Base-by-base conservation (phyloP, 305 asterid species). In the Rubia tinctorum region DNA sequence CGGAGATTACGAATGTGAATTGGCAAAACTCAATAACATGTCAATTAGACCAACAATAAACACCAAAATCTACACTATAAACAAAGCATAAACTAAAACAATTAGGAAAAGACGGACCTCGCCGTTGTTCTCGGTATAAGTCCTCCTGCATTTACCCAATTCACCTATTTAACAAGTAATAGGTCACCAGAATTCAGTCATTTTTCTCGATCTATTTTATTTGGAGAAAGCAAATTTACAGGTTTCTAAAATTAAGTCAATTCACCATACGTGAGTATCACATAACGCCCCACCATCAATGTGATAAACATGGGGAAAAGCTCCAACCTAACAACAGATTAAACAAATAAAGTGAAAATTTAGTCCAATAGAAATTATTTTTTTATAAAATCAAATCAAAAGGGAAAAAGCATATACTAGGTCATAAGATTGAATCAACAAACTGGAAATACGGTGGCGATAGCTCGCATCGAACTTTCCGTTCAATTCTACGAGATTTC, bases 301-400 rank as follows among this genome's bases (percentile, higher is more conserved):
- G 82, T 90, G 96, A 82, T 94, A 94, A 45, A 59, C 67, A 75
- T 94, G 97, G 75, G 90, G 96, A 81, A 89, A 87, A 22, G 75
- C 84, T 81, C 88, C 92, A 71, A 83, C 64, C 98, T 90, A 69
- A 39, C 37, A 40, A 58, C 34, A 65, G 63, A 73, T 77, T 45
- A 80, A 74, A 69, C 39, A 55, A 5, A 75, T 11, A 68, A 67
- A 18, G 4, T 7, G 63, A 63, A 53, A 53, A 27, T 7, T 39
- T 23, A 51, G 42, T 62, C 42, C 53, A n/a, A 5, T 6, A 20
- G 27, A 27, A 27, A 27, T 27, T 27, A 27, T 27, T 27, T 27
- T 27, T 1, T 27, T 27, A 27, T 27, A 27, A 39, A 55, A 47
- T 45, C 5, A 22, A 70, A 47, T 49, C 55, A 27, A 3, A 11